These are phyloP conservation scores for Geotrichum siamense DNA, from an alignment of 1,139 yeast genomes.

Conservation along the genomic window DNA sequence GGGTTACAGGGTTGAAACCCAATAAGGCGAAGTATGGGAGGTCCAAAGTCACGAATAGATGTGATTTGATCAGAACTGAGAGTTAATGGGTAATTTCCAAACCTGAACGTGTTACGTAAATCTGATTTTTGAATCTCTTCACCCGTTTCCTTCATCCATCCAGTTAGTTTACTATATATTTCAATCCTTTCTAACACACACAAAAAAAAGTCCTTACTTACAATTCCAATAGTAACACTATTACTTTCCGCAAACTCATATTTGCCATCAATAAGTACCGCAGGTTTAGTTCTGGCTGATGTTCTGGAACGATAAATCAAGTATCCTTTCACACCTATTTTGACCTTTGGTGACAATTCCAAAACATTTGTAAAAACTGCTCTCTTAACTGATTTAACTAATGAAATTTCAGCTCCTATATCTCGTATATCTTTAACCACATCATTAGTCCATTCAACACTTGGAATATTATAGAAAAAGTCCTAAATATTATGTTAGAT, in stretches of 20 bases:
- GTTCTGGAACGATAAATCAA: slow-evolving; percentile 52
- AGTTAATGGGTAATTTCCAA: slow-evolving; percentile 43
- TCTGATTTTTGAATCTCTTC: slow-evolving; percentile 38
- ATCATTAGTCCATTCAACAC: slow-evolving; percentile 8
- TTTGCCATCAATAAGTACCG: slow-evolving; percentile 29
- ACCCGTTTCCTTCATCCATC: too few relatives aligned
- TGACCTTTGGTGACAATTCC: slow-evolving; percentile 44
- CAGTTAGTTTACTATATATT: too few relatives aligned
- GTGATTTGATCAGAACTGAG: slow-evolving; percentile 36
- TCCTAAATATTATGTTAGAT: too few relatives aligned
- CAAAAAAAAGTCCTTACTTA: too few relatives aligned
- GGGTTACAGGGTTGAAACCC: slow-evolving; percentile 64
- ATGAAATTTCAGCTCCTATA: slow-evolving; percentile 2
- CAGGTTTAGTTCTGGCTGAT: slow-evolving; percentile 39
- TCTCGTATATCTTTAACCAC: slow-evolving; percentile 4
- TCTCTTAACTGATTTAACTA: slow-evolving; percentile 45
- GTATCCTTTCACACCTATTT: slow-evolving; percentile 67
- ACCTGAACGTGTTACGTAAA: slow-evolving; percentile 36
- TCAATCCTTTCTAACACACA: too few relatives aligned
- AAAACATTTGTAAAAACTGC: slow-evolving; percentile 57
- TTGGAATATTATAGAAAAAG: slow-evolving; percentile 8
- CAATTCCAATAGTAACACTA: slow-evolving; percentile 33
- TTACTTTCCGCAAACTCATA: slow-evolving; percentile 44
- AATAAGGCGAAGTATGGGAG: slow-evolving; percentile 47
- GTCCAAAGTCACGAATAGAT: slow-evolving; percentile 35